These are phyloP conservation scores for Penicillium fuscoglaucum DNA, from an alignment of 2,329 filamentous ascomycete genomes.

Conservation along the genomic window DNA sequence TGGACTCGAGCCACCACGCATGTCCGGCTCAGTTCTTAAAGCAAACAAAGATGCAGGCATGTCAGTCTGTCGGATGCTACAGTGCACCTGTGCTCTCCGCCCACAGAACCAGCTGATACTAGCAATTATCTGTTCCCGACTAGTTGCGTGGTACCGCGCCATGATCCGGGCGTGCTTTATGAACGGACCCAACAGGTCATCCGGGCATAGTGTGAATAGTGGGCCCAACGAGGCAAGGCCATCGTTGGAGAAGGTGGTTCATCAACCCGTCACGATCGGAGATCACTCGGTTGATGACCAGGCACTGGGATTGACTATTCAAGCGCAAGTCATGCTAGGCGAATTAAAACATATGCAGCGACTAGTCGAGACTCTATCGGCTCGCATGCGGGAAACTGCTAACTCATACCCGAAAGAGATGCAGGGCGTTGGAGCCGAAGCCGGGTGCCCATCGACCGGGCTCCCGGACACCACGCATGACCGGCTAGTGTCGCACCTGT, in stretches of 20 bases:
- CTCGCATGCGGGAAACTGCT: slow-evolving; percentile 6
- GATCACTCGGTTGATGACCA: slow-evolving; percentile 11
- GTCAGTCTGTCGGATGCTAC: slow-evolving; percentile 13
- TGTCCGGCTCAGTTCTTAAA: slow-evolving; percentile 11
- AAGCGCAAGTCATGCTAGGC: slow-evolving; percentile 4
- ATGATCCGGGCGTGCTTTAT: slow-evolving; percentile 8
- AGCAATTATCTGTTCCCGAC: slow-evolving; percentile 9
- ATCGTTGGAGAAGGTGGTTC: slow-evolving; percentile 2
- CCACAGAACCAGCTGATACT: slow-evolving; percentile 10
- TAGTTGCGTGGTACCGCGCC: slow-evolving; percentile 9
- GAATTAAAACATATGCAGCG: slow-evolving; percentile 10
- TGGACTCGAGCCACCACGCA: neutral
- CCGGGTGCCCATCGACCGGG: neutral
- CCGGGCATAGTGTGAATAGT: too few species aligned
- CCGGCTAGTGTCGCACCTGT: neutral
- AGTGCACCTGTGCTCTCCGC: slow-evolving; percentile 6
- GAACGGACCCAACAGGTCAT: neutral
- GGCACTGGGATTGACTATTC: slow-evolving; percentile 2
- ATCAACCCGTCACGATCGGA: slow-evolving; percentile 12
- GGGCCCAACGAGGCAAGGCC: neutral
- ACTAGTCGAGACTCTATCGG: slow-evolving; percentile 8
- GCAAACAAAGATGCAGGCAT: slow-evolving; percentile 9
- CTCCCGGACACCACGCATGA: neutral
- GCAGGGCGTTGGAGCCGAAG: neutral
- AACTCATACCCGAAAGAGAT: neutral